phyloP scores from a whole-genome alignment of 2,329 filamentous ascomycete genomes.

The Claviceps purpurea region DNA sequence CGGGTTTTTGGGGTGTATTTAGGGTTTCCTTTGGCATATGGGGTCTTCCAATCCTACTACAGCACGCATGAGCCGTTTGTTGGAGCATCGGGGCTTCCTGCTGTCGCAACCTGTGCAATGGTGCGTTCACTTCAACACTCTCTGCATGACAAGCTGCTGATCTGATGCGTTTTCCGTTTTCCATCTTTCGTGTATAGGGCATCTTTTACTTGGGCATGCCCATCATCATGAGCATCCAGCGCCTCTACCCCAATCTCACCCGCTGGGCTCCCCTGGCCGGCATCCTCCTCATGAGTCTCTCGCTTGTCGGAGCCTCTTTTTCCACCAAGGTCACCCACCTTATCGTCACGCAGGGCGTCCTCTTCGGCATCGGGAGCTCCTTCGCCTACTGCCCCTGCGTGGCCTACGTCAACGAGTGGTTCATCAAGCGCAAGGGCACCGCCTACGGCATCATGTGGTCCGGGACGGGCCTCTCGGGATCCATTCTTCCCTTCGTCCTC shows the following conservation, averaged over 20 bases:
- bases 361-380: slow-evolving; percentile 40
- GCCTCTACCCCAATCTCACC: slow-evolving; percentile 22
- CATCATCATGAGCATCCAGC: slow-evolving; percentile 31
- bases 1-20: neutral
- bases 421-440: slow-evolving; percentile 34
- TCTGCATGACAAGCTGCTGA: too few relatives aligned
- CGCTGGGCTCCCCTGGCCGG: slow-evolving; percentile 26
- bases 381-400: slow-evolving; percentile 38
- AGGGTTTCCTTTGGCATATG: slow-evolving; percentile 53
- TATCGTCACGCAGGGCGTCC: slow-evolving; percentile 41
- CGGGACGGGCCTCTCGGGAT: slow-evolving; percentile 33
- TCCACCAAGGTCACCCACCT: slow-evolving; percentile 34
- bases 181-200: slow-evolving; percentile 16
- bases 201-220: slow-evolving; percentile 37
- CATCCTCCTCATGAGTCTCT: slow-evolving; percentile 32
- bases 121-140: slow-evolving; percentile 13
- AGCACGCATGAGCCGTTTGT: slow-evolving; percentile 40
- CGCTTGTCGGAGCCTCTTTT: slow-evolving; percentile 34
- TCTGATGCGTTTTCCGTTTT: too few relatives aligned
- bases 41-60: slow-evolving; percentile 55
- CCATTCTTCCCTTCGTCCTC: slow-evolving; percentile 30
- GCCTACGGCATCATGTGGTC: slow-evolving; percentile 43
- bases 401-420: slow-evolving; percentile 45
- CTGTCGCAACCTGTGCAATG: slow-evolving; percentile 47
- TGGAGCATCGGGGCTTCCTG: slow-evolving; percentile 34